Conservation (phyloP, 1,139 yeast species). For the Suhomyces bokatorum region DNA sequence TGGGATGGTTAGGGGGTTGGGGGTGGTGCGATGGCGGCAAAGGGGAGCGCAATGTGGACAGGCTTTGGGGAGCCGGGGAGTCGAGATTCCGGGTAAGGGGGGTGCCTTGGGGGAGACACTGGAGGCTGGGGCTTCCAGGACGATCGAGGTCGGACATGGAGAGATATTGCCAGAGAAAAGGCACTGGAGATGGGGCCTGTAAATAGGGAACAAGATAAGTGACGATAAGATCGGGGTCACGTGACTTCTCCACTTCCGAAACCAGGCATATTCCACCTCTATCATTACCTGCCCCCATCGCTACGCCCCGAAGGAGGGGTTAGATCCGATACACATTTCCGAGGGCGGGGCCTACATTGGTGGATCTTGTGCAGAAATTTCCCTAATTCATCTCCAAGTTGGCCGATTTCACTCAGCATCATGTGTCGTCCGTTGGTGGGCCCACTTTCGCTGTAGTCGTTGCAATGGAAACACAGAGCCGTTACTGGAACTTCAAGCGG, state of each 20-base stretch:
- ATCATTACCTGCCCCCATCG: no score
- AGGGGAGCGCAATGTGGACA: neutral
- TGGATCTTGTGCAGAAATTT: no score
- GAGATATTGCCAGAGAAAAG: neutral
- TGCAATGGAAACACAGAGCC: no score
- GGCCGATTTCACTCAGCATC: no score
- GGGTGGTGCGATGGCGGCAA: slow-evolving; percentile 1
- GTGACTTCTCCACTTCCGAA: slow-evolving; percentile 8
- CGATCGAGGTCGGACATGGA: neutral
- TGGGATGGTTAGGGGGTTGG: neutral
- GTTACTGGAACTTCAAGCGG: no score
- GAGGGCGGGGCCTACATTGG: no score
- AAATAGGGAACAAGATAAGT: slow-evolving; percentile 2
- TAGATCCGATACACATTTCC: no score
- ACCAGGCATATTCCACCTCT: neutral
- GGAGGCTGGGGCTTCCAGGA: neutral
- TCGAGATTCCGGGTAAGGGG: neutral
- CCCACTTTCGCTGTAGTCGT: no score
- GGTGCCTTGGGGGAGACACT: neutral
- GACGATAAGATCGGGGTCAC: slow-evolving; percentile 6
- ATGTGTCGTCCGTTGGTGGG: no score
- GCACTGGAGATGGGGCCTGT: neutral
- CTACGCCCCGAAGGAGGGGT: neutral
- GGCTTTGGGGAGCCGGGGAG: neutral
- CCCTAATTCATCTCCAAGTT: no score